Percentiles rank a stretch among this genome's conserved stretches.
phyloP scores from a whole-genome alignment of 371 early-diverging fungal genomes.

The Mucor saturninus region DNA sequence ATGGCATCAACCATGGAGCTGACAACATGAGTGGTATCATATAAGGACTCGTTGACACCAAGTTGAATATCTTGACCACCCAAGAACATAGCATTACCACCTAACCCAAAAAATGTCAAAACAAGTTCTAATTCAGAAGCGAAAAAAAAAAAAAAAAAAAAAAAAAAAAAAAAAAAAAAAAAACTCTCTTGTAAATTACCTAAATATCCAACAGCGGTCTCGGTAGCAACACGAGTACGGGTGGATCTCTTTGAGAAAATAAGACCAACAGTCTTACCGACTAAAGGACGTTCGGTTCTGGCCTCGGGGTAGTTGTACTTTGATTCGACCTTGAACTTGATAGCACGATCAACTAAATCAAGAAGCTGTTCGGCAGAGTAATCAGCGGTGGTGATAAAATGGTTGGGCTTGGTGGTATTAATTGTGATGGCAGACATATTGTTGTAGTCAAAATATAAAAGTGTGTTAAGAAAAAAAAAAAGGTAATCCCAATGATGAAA shows the following conservation, averaged over 20 bases:
- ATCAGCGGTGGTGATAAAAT: constrained; percentile 56
- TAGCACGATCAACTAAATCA: constrained; percentile 48
- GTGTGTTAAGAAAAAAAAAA: constrained; percentile 3
- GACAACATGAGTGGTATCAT: constrained; percentile 89
- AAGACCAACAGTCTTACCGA: constrained; percentile 81
- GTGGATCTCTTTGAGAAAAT: constrained; percentile 94
- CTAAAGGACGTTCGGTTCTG: constrained; percentile 61
- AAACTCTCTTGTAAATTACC: constrained; percentile 44
- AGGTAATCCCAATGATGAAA: background rate
- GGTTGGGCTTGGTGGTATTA: constrained; percentile 38
- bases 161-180: background rate
- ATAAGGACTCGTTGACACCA: constrained; percentile 89
- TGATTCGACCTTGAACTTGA: constrained; percentile 51
- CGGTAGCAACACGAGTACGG: constrained; percentile 94
- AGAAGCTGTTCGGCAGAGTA: constrained; percentile 50
- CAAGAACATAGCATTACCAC: constrained; percentile 94
- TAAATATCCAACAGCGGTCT: constrained; percentile 86
- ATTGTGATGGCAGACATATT: constrained; percentile 24
- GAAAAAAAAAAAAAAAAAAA: background rate
- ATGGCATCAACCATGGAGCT: constrained; percentile 94
- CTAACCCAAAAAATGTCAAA: constrained; percentile 40
- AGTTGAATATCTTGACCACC: constrained; percentile 93
- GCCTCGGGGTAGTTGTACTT: constrained; percentile 40
- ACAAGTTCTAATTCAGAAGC: constrained; percentile 1
- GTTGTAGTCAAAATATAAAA: background rate